Evolutionary conservation across 768 basidiomycete genomes (phyloP).

Genomic region (Hirschioporus abietinus): DNA sequence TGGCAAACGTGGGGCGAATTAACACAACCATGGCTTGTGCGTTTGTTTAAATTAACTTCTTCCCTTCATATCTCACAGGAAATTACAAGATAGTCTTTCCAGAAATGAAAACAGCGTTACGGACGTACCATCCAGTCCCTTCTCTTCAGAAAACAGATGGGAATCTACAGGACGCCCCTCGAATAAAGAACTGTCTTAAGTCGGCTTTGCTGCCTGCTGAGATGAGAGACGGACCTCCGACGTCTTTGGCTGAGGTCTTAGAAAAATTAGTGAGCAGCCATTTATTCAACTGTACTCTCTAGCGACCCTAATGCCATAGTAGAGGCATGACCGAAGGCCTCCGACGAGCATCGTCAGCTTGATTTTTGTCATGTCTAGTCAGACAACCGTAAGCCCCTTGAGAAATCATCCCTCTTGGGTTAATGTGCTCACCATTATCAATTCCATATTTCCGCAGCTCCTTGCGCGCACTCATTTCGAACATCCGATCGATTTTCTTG

Average conservation of each 20-base stretch:
- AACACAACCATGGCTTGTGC: conserved; percentile 82
- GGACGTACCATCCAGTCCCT: conserved; percentile 77
- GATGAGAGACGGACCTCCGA: conserved; percentile 56
- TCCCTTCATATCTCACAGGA: conserved; percentile 5
- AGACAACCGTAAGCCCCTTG: conserved; percentile 56
- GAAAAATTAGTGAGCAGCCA: conserved; percentile 50
- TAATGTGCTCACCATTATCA: neutral
- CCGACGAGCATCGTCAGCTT: conserved; percentile 85
- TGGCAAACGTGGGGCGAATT: conserved; percentile 76
- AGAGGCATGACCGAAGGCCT: conserved; percentile 60
- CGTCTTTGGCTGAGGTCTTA: conserved; percentile 71
- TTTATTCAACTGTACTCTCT: conserved; percentile 10
- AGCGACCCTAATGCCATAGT: conserved; percentile 12
- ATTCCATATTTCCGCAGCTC: conserved; percentile 18
- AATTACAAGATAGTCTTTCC: conserved; percentile 51
- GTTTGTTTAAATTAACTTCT: conserved; percentile 21
- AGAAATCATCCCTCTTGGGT: neutral
- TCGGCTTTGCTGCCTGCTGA: conserved; percentile 72
- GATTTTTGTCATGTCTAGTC: conserved; percentile 77
- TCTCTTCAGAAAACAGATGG: conserved; percentile 61
- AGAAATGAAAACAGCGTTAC: conserved; percentile 71
- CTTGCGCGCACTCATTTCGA: conserved; percentile 64
- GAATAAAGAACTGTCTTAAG: conserved; percentile 76
- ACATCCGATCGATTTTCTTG: conserved; percentile 66
- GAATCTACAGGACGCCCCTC: conserved; percentile 72